Evolutionary conservation across 352 stramenopile genomes (phyloP).

Genomic region (Aphanomyces stellatus): DNA sequence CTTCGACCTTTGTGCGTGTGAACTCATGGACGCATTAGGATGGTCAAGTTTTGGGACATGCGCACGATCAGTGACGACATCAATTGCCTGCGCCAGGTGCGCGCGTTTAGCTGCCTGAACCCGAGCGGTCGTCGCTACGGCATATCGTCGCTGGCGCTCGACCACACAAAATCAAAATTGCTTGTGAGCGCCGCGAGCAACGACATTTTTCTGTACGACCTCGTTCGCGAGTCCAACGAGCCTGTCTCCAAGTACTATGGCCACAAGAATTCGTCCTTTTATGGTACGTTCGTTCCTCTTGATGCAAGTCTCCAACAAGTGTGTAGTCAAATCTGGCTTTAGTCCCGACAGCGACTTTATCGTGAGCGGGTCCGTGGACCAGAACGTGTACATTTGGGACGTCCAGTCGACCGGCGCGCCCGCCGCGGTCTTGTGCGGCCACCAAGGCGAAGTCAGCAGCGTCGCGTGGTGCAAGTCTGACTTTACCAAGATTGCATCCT

Average conservation of each 20-base stretch:
- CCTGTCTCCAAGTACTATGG: constrained; percentile 34
- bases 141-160: constrained; percentile 47
- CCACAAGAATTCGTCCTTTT: constrained; percentile 56
- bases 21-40: constrained; percentile 21
- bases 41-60: constrained; percentile 67
- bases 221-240: neutral
- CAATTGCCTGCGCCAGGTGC: constrained; percentile 19
- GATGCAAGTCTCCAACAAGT: neutral
- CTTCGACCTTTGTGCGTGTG: neutral
- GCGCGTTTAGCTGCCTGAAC: constrained; percentile 1
- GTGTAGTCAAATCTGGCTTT: constrained; percentile 40
- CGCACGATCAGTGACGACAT: constrained; percentile 24
- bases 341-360: constrained; percentile 57
- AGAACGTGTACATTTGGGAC: constrained; percentile 53
- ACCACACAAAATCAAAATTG: constrained; percentile 27
- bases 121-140: constrained; percentile 27
- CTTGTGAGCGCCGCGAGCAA: constrained; percentile 59
- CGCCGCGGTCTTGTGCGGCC: constrained; percentile 42
- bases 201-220: constrained; percentile 46
- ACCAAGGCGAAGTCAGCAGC: constrained; percentile 55
- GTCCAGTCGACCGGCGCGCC: constrained; percentile 20
- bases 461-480: constrained; percentile 46
- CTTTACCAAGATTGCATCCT: constrained; percentile 41
- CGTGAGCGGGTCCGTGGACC: constrained; percentile 41
- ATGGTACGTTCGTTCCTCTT: constrained; percentile 24